Conservation (phyloP, 1,284 basidiomycete genomes). For the Rhodotorula glutinis region DNA sequence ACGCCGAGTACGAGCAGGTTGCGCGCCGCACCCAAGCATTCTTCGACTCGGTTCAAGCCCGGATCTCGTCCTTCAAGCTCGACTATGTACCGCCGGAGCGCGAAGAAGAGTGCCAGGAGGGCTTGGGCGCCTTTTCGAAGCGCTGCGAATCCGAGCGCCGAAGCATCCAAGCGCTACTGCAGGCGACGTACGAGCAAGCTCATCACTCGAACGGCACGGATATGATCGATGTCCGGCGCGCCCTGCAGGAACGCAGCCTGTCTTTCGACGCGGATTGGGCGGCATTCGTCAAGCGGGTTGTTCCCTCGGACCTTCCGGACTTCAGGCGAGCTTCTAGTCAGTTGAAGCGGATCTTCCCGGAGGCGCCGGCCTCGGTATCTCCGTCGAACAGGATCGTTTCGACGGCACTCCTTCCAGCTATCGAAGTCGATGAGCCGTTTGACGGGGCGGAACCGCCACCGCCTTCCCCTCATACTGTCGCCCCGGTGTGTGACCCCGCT, state of each 20-base stretch:
- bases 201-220: constrained; percentile 61
- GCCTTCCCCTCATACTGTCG: background rate
- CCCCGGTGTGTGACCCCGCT: no score
- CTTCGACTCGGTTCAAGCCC: constrained; percentile 57
- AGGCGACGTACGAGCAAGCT: constrained; percentile 75
- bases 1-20: constrained; percentile 76
- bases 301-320: constrained; percentile 52
- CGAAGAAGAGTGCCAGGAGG: constrained; percentile 35
- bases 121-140: constrained; percentile 25
- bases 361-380: constrained; percentile 46
- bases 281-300: constrained; percentile 47
- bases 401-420: constrained; percentile 42
- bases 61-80: constrained; percentile 54
- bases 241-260: constrained; percentile 90
- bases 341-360: constrained; percentile 55
- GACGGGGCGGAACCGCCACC: constrained; percentile 1
- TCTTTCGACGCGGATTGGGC: constrained; percentile 87
- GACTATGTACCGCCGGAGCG: constrained; percentile 39
- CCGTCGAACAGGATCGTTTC: constrained; percentile 41
- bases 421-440: constrained; percentile 43
- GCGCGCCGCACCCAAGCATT: constrained; percentile 65
- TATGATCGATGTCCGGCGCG: constrained; percentile 62
- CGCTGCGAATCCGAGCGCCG: constrained; percentile 46
- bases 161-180: constrained; percentile 71
- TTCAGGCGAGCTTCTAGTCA: constrained; percentile 48